Base-by-base conservation (phyloP, 2,329 filamentous ascomycete genomes). In the Aspergillus clavatus region DNA sequence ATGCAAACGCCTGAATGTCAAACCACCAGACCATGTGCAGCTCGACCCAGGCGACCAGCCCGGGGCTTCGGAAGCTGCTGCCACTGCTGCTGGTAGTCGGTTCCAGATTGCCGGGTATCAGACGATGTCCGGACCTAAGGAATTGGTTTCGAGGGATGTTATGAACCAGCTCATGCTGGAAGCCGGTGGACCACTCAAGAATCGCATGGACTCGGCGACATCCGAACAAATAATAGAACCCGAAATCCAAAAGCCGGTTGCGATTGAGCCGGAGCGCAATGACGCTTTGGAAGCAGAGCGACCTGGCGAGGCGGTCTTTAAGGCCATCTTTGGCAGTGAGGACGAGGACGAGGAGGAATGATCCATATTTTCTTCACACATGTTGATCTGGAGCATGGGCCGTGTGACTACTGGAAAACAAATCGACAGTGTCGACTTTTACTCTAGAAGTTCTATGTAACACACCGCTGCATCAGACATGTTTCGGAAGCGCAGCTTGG, bases 1-100 rank as follows among this genome's bases (percentile, higher is more conserved):
- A n/a, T 97, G 91, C 70, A 98, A 97, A 65, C 79, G 93, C 7
- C 95, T 98, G 69, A 89, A 89, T 56, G 85, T 97, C n/a, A 82
- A 78, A 48, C 80, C 86, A 7, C 89, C 90, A 0, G 76, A 78
- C 7, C 79, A 89, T 63, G 81, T 85, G 24, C 77, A 80, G 56
- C 69, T 75, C 26, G 77, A 83, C 33, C 66, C 74, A 0, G 70
- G 66, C 12, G 63, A 66, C 44, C 63, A 59, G 14, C 50, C 60
- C 8, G 61, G 72, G 63, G 55, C 68, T 50, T 40, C 58, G 48
- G 38, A 50, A 44, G 47, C 47, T 45, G 40, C 57, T 47, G 45
- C 52, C n/a, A 47, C 47, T 45, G 40, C 57, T 47, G 45, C 52
- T 14, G 53, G 53, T 35, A 50, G 50, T 11, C 58, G 57, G 6